phyloP scores from a whole-genome alignment of 768 basidiomycete genomes.

The Xerocomus spinulosus region DNA sequence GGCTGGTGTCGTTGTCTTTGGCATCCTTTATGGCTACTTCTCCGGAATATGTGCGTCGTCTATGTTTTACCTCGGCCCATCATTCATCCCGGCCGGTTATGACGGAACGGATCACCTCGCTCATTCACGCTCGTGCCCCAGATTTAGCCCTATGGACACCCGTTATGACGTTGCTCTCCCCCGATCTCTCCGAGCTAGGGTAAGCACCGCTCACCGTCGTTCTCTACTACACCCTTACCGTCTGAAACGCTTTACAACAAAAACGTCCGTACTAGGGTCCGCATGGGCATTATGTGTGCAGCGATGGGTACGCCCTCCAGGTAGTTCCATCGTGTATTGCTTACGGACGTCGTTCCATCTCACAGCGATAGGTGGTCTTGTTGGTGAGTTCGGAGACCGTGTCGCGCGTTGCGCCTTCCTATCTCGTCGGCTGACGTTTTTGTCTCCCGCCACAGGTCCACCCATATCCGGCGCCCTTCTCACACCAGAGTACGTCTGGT shows the following conservation, averaged over 20 bases:
- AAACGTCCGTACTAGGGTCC: slow-evolving; percentile 23
- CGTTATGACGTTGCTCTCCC: slow-evolving; percentile 41
- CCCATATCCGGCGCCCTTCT: slow-evolving; percentile 58
- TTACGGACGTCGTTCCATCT: too few relatives aligned
- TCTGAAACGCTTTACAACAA: not conserved
- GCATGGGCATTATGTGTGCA: slow-evolving; percentile 49
- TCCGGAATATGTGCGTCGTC: slow-evolving; percentile 40
- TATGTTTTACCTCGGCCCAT: too few relatives aligned
- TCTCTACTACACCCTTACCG: not conserved
- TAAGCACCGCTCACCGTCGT: slow-evolving; percentile 12
- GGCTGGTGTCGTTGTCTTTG: slow-evolving; percentile 39
- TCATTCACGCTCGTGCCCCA: slow-evolving; percentile 8
- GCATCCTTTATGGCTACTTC: slow-evolving; percentile 48
- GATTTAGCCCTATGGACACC: slow-evolving; percentile 42
- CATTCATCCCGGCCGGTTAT: too few relatives aligned
- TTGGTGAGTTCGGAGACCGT: slow-evolving; percentile 15
- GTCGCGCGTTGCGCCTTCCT: too few relatives aligned
- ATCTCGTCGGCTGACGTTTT: not conserved
- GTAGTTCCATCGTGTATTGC: too few relatives aligned
- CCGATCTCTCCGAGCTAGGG: slow-evolving; percentile 50
- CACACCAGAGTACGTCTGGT: slow-evolving; percentile 50
- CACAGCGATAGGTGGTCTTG: slow-evolving; percentile 23
- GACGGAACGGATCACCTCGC: not conserved
- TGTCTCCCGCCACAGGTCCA: slow-evolving; percentile 40
- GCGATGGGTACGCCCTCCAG: slow-evolving; percentile 34